phyloP scores from a whole-genome alignment of 2,329 filamentous ascomycete genomes.

The Macroventuria anomochaeta region DNA sequence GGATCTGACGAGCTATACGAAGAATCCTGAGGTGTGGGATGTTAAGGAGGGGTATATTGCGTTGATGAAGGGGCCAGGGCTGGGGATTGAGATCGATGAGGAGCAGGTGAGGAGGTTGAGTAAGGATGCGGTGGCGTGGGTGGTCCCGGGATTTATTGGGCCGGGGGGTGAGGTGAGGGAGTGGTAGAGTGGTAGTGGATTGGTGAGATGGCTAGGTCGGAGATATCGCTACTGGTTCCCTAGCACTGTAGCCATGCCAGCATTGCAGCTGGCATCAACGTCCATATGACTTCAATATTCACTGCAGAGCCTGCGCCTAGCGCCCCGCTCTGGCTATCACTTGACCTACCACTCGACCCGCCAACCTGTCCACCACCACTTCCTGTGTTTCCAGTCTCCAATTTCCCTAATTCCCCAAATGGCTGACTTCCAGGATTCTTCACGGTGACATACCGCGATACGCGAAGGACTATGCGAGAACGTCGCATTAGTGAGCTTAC shows the following conservation, averaged over 20 bases:
- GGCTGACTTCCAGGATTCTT: constrained; percentile 44
- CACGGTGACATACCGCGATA: constrained; percentile 6
- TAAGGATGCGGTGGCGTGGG: constrained; percentile 68
- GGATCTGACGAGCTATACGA: constrained; percentile 65
- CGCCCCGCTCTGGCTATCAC: background rate
- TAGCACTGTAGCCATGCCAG: background rate
- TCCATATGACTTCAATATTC: background rate
- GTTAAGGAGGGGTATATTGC: constrained; percentile 71
- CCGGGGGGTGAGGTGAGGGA: constrained; percentile 71
- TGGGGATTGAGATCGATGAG: constrained; percentile 75
- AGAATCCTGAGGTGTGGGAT: constrained; percentile 69
- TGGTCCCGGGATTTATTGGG: constrained; percentile 70
- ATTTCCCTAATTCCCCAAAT: background rate
- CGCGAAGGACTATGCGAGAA: constrained; percentile 1
- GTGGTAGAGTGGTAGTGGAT: constrained; percentile 61
- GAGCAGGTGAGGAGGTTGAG: constrained; percentile 67
- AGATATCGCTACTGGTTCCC: background rate
- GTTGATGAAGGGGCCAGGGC: constrained; percentile 64
- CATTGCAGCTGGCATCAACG: background rate
- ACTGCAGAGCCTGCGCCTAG: background rate
- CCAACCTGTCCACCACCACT: no score
- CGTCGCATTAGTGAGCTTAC: background rate
- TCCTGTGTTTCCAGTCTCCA: background rate
- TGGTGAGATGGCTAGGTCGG: background rate
- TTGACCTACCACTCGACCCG: background rate